Conservation (phyloP, 257 asterid species). For the Buddleja alternifolia region DNA sequence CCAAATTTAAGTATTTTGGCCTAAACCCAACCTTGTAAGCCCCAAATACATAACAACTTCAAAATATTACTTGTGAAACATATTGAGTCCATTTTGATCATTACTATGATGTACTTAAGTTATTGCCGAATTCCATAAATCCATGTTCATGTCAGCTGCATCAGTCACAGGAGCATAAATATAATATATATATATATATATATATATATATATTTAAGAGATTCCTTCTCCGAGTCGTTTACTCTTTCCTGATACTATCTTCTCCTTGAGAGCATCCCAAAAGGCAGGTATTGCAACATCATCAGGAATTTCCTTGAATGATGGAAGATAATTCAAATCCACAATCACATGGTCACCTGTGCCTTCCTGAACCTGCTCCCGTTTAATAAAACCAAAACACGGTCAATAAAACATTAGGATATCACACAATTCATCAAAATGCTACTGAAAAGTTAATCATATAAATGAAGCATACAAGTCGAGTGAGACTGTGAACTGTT, state of each 20-base stretch:
- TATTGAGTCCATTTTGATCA: no score
- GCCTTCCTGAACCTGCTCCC: constrained; percentile 83
- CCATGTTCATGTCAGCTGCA: constrained; percentile 20
- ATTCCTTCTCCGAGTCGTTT: no score
- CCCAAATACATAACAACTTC: no score
- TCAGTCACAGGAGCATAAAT: background rate
- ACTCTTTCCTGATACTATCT: constrained; percentile 43
- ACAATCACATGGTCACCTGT: constrained; percentile 94
- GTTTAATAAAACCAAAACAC: constrained; percentile 15
- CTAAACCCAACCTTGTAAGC: no score
- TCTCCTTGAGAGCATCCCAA: constrained; percentile 90
- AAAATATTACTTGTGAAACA: no score
- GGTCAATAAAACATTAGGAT: background rate
- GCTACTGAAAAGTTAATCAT: background rate
- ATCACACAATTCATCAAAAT: background rate
- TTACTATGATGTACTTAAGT: no score
- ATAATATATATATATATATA: constrained; percentile 11
- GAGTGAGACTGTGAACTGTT: background rate
- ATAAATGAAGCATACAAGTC: background rate
- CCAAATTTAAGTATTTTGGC: no score
- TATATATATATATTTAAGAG: no score
- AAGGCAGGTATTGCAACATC: constrained; percentile 87
- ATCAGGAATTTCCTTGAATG: constrained; percentile 93
- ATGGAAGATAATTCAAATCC: constrained; percentile 93
- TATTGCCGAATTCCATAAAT: background rate